Base-by-base conservation (phyloP, 331 rosid species). In the Quercus tomentella region DNA sequence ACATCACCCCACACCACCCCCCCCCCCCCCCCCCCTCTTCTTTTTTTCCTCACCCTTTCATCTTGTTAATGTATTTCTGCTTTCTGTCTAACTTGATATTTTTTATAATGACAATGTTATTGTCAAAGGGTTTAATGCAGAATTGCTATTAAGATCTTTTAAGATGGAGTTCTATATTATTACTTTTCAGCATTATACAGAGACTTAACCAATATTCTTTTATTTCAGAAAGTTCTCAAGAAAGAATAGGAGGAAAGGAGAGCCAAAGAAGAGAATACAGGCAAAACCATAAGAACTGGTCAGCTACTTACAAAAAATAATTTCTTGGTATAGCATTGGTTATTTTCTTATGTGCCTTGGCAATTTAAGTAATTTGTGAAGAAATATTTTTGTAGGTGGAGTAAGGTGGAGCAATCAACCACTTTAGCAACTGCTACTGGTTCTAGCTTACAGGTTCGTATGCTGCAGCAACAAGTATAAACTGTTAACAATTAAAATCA, bases 221-320 rank as follows among this genome's bases (percentile, higher is more conserved):
- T 82, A 35, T 80, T 68, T 75, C 72, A 56, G 45, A 2, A 74
- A 95, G 99, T 87, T 84, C 90, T 93, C 72, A 90, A 90, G 94
- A 95, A 89, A 88, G 94, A 95, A 86, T 97, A 93, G 75, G 93
- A 88, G 90, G 97, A 90, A 84, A 85, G 85, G 83, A 91, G 75
- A 62, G 90, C 91, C 71, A 90, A 77, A 87, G 94, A 89, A 83
- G 89, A 92, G 74, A 85, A 72, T 77, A 77, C 65, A 23, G 83
- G 74, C 56, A 88, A 89, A 87, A 82, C 81, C 73, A 30, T 57
- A 41, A 86, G 49, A 80, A 73, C 87, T 16, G 99, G 97, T 93
- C 66, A 87, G 88, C 78, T 79, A 78, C 73, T 70, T 65, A 30
- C 33, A 43, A 25, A 65, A 41, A 73, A 57, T 66, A 43, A 76